Conservation (phyloP, 1,284 basidiomycete species). For the Trametes sp. region DNA sequence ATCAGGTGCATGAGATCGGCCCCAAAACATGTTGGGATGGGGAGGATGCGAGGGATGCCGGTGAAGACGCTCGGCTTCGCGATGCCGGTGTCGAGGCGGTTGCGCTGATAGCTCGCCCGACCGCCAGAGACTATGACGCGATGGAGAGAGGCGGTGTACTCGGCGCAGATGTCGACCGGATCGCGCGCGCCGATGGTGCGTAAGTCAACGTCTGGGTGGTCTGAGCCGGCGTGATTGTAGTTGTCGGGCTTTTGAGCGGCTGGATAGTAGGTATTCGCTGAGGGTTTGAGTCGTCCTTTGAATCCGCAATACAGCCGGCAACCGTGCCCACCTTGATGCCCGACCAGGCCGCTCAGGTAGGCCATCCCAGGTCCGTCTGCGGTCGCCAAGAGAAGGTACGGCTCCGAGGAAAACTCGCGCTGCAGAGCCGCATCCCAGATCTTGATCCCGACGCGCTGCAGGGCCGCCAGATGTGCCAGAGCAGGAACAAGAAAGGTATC, state of each 20-base stretch:
- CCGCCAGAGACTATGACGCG: slow-evolving; percentile 21
- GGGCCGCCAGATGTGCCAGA: slow-evolving; percentile 33
- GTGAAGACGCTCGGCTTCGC: neutral
- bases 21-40: neutral
- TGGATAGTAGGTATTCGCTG: slow-evolving; percentile 43
- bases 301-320: slow-evolving; percentile 45
- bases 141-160: neutral
- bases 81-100: slow-evolving; percentile 5
- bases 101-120: neutral
- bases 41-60: neutral
- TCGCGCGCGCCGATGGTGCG: neutral
- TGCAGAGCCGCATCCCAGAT: slow-evolving; percentile 28
- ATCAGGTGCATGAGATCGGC: slow-evolving; percentile 41
- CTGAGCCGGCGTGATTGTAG: neutral
- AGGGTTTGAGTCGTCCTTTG: slow-evolving; percentile 42
- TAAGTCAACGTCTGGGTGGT: neutral
- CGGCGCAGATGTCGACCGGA: too few relatives aligned
- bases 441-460: slow-evolving; percentile 28
- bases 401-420: slow-evolving; percentile 17
- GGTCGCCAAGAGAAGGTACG: slow-evolving; percentile 10
- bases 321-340: slow-evolving; percentile 43
- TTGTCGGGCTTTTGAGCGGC: neutral
- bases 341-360: slow-evolving; percentile 43
- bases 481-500: slow-evolving; percentile 37
- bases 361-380: slow-evolving; percentile 39